Percentiles rank a stretch among this genome's conserved stretches.
These are phyloP conservation scores for Eucalyptus grandis DNA, from an alignment of 345 rosid species.

Conservation along the genomic window DNA sequence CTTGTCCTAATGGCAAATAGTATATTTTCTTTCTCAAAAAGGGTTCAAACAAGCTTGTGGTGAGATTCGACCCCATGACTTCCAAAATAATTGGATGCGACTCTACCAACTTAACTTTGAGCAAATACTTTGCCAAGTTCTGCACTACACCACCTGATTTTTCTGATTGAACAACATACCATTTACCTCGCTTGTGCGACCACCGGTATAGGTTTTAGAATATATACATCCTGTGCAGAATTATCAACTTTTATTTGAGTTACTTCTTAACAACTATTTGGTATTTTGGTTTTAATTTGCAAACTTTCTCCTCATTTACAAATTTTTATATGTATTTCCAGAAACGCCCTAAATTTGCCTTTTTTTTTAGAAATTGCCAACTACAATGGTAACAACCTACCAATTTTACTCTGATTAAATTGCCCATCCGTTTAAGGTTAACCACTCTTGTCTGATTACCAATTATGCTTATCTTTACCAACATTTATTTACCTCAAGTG, in stretches of 20 bases:
- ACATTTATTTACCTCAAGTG: neutral
- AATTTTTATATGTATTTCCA: too few species aligned
- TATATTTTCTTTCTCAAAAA: neutral
- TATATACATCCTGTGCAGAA: accelerated
- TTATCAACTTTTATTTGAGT: neutral
- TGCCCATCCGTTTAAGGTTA: too few species aligned
- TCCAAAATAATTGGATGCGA: neutral
- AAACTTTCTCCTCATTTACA: too few species aligned
- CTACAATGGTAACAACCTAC: neutral
- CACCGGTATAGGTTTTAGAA: too few species aligned
- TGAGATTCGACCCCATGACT: neutral
- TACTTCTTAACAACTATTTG: too few species aligned
- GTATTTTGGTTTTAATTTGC: too few species aligned
- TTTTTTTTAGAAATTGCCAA: neutral
- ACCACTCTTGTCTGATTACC: neutral
- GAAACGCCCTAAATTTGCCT: accelerated
- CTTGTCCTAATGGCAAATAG: neutral
- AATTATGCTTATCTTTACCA: neutral
- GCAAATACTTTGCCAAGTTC: neutral
- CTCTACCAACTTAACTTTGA: neutral
- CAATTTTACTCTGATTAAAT: too few species aligned
- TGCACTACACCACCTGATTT: neutral
- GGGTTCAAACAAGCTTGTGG: neutral
- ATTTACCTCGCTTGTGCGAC: accelerated
- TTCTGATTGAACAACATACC: neutral